Evolutionary conservation across 768 basidiomycete species (phyloP), one percentile per base, ranked within the genome.

Genomic region (Cystofilobasidium bisporidii): DNA sequence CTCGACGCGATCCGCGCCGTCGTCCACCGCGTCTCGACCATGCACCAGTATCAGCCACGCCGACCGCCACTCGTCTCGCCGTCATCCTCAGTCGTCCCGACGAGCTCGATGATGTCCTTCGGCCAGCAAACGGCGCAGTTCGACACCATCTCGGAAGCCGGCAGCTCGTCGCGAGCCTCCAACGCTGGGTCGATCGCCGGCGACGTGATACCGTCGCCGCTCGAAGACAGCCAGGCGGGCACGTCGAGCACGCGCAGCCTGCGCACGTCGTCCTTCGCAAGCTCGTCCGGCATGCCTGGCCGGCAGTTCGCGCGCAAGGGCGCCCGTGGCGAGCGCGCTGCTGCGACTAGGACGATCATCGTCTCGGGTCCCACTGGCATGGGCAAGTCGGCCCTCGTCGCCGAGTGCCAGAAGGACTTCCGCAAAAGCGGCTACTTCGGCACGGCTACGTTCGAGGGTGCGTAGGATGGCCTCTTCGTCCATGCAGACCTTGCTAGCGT

Each of bases 1-100:
- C 77, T 87, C 1, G 86, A 87, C 53, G 77, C 79, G 53, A 85
- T 88, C 65, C 81, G 84, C 57, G 84, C 82, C 75, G 83, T 87
- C 66, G 85, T 78, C 78, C 61, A 79, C 80, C 12, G 84, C 84
- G 67, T 83, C 84, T 3, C 84, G 84, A 5, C 86, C 85, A 26
- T 87, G 9, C 68, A 47, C 6, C 63, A 69, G 28, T 69, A 69
- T 57, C 30, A 28, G 30, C 28, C 53, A 14, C 26, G 53, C 26
- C 26, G 26, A 2, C 26, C 53, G 15, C 5, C 53, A 8, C 2
- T 32, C 28, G 26, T 8, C 6, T 30, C 53, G 53, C 26, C 53
- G 28, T 56, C 53, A 17, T 56, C 26, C 28, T 56, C 53, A 20
- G 53, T 32, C 30, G 53, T 30, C 53, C 9, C 30, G 9, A 4